Percentiles rank a stretch among this genome's conserved stretches.
Conservation (phyloP, 164 flowering plant species). For the Sextonia rubra region DNA sequence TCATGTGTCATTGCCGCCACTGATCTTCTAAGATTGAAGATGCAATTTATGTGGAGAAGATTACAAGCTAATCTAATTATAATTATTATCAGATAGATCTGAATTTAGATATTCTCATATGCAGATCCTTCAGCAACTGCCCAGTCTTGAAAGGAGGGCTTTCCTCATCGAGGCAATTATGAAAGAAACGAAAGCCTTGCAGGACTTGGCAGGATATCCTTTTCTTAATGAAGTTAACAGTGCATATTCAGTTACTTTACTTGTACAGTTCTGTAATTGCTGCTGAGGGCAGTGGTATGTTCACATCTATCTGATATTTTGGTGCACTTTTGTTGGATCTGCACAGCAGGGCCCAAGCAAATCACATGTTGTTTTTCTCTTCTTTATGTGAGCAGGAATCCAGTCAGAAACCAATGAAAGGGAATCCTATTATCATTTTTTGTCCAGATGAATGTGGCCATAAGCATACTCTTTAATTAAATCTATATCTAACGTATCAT, state of each 20-base stretch:
- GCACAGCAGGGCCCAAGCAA: background rate
- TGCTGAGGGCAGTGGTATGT: background rate
- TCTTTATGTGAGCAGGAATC: background rate
- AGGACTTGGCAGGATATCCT: conserved; percentile 65
- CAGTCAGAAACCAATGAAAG: background rate
- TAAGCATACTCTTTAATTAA: too few species aligned
- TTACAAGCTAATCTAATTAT: background rate
- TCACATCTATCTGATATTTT: background rate
- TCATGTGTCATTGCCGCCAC: background rate
- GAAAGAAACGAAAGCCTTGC: conserved; percentile 46
- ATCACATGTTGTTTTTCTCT: background rate
- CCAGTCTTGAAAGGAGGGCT: conserved; percentile 37
- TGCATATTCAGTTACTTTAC: background rate
- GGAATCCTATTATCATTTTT: background rate
- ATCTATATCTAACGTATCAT: too few species aligned
- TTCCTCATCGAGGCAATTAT: conserved; percentile 39
- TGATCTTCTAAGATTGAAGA: background rate
- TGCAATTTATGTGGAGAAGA: background rate
- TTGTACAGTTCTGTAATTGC: background rate
- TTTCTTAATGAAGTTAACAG: background rate
- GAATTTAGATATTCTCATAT: conserved; percentile 6
- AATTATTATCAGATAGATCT: conserved; percentile 8
- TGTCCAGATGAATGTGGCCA: background rate
- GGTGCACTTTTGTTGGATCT: background rate
- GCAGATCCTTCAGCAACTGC: conserved; percentile 50